Conservation (phyloP, 2,329 filamentous ascomycete genomes). For the Ceratocystis cubensis region DNA sequence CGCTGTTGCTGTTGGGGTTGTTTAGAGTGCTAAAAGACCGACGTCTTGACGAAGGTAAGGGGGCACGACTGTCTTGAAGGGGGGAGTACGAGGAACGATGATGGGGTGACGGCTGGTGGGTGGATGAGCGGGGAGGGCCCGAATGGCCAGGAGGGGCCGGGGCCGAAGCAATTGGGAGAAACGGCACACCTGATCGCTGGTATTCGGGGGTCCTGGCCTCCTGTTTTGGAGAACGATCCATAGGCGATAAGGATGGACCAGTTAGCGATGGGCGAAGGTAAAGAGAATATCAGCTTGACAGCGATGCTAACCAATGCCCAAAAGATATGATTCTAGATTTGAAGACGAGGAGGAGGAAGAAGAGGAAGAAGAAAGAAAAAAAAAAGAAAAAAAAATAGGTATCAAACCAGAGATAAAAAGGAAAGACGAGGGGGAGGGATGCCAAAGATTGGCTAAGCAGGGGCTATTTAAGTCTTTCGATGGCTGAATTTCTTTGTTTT, state of each 20-base stretch:
- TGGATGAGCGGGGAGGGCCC: background rate
- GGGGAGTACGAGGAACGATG: slow-evolving; percentile 8
- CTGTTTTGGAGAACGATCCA: slow-evolving; percentile 14
- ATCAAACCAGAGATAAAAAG: too few relatives aligned
- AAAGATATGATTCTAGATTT: background rate
- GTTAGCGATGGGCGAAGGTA: background rate
- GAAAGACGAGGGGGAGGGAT: background rate
- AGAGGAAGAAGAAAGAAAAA: background rate
- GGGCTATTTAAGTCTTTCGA: background rate
- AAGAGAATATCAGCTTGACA: background rate
- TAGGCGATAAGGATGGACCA: slow-evolving; percentile 1
- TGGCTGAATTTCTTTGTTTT: background rate
- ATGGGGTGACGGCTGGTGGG: slow-evolving; percentile 3
- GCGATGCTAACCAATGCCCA: background rate
- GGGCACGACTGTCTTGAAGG: slow-evolving; percentile 5
- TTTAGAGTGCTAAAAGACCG: background rate
- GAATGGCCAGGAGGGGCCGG: slow-evolving; percentile 3
- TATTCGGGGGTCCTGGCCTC: slow-evolving; percentile 14
- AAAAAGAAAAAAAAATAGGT: background rate
- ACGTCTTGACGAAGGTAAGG: background rate
- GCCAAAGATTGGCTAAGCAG: background rate
- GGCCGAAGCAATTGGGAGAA: background rate
- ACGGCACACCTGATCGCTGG: slow-evolving; percentile 9
- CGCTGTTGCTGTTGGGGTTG: background rate
- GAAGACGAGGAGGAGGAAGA: background rate